Base-by-base conservation (phyloP, 208 protist genomes). In the Novymonas esmeraldas region DNA sequence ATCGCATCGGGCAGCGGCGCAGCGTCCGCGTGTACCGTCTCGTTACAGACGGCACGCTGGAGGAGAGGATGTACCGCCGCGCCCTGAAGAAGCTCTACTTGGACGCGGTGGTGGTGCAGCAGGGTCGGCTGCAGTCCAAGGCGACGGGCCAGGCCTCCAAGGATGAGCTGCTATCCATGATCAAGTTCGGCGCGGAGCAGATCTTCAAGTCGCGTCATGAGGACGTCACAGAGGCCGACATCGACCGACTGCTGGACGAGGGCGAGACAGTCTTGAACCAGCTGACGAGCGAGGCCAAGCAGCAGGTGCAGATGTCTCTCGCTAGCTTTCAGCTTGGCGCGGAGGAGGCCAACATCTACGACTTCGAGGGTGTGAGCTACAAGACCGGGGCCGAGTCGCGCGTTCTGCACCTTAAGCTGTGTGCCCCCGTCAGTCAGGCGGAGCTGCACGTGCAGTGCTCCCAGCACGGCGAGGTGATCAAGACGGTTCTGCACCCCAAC, bases 1-100 rank as follows among this genome's bases (percentile, higher is more conserved):
- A 99, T 80, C 93, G 98, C 63, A 99, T 99, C 72, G 98, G 98
- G 26, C 98, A 99, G 75, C 98, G 90, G 51, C 97, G 98, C 48
- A 94, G 88, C 31, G 98, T 99, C 0, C 96, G 86, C 22, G 85
- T 99, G 5, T 99, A 98, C 78, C 93, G 98, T 52, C 98, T 99
- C 52, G 89, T 99, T 14, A 99, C 98, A 22, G 97, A 99, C 67
- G 90, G 90, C 34, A 98, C 98, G 2, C 89, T 99, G 24, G 98
- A 99, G 76, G 98, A 99, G 76, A 97, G 98, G 67, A 98, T 99
- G 42, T 97, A 99, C 50, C 95, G 98, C 38, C 92, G 98, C 6
- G 98, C 98, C 7, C 82, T 98, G 34, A 98, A 95, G 76, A 99
- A 99, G 70, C 89, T 99, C 11, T 98, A 98, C 46, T 81, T 99